phyloP scores from a whole-genome alignment of 1,139 yeast species.

The Kazachstania sp. region DNA sequence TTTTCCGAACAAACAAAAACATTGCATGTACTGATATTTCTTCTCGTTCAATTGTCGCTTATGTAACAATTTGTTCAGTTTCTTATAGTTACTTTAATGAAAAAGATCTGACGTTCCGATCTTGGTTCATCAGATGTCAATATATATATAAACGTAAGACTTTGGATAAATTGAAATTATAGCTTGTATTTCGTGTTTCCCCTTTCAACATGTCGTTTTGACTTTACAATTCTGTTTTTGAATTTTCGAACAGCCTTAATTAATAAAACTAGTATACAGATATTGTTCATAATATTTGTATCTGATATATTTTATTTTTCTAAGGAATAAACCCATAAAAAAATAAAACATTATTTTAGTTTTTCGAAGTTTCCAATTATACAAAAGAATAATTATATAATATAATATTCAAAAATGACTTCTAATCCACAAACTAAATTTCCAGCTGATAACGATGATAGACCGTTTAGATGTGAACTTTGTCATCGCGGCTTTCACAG shows the following conservation, averaged over 20 bases:
- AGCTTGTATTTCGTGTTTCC: too few relatives aligned
- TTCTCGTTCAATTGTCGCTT: neutral
- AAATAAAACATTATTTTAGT: neutral
- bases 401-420: neutral
- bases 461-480: slow-evolving; percentile 11
- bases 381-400: neutral
- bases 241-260: too few relatives aligned
- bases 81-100: neutral
- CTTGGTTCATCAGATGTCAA: too few relatives aligned
- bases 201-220: too few relatives aligned
- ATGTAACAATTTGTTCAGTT: neutral
- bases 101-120: too few relatives aligned
- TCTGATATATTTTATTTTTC: neutral
- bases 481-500: slow-evolving; percentile 12
- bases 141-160: too few relatives aligned
- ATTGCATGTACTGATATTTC: neutral
- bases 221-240: too few relatives aligned
- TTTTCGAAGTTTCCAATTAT: neutral
- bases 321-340: neutral
- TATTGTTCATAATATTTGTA: neutral
- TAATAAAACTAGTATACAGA: too few relatives aligned
- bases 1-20: neutral
- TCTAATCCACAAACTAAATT: slow-evolving; percentile 1
- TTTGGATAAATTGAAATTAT: too few relatives aligned
- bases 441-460: slow-evolving; percentile 8